These are phyloP conservation scores for Mucor piriformis DNA, from an alignment of 371 early-diverging fungal species.

Conservation along the genomic window DNA sequence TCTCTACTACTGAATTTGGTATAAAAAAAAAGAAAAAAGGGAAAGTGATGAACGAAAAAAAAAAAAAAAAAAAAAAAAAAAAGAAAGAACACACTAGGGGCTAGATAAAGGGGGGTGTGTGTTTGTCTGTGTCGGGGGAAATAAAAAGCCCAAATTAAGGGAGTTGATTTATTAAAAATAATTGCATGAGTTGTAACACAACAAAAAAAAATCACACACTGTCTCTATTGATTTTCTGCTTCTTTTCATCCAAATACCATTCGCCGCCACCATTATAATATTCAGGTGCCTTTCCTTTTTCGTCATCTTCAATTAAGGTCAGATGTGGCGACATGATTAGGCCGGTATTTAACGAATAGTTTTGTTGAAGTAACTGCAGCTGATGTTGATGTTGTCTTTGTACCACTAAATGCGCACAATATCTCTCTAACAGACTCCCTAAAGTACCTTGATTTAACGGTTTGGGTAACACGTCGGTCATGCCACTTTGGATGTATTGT, in stretches of 20 bases:
- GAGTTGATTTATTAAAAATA: not conserved
- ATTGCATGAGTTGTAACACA: too few species aligned
- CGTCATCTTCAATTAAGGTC: constrained; percentile 20
- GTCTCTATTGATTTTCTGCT: not conserved
- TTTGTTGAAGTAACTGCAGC: constrained; percentile 25
- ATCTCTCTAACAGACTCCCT: constrained; percentile 61
- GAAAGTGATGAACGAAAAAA: constrained; percentile 2
- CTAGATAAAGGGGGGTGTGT: too few species aligned
- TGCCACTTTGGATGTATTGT: constrained; percentile 71
- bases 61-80: constrained; percentile 1
- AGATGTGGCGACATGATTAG: constrained; percentile 19
- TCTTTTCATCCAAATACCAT: constrained; percentile 18
- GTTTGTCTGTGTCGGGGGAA: too few species aligned
- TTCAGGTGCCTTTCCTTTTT: not conserved
- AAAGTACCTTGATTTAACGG: constrained; percentile 66
- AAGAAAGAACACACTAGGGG: not conserved
- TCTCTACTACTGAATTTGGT: constrained; percentile 16
- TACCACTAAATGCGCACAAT: constrained; percentile 60
- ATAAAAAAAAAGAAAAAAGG: constrained; percentile 5
- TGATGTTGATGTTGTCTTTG: constrained; percentile 30
- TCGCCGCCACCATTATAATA: not conserved
- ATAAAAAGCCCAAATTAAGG: too few species aligned
- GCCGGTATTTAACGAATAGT: constrained; percentile 20
- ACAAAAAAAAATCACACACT: too few species aligned
- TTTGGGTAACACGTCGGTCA: constrained; percentile 83